Base-by-base conservation (phyloP, 208 protist species). In the Naegleria lovaniensis region DNA sequence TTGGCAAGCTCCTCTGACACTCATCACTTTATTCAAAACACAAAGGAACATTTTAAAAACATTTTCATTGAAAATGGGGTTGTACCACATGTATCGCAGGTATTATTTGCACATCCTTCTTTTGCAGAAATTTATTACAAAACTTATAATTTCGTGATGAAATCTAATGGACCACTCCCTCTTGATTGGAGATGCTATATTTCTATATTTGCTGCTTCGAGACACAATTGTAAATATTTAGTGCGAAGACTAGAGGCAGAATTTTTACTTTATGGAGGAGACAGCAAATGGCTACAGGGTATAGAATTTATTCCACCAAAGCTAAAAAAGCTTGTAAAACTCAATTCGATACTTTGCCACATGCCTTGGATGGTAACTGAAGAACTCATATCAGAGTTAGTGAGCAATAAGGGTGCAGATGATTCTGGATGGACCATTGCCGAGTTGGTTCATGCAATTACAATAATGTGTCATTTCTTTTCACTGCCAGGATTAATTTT, bases 241-340 rank as follows among this genome's bases (percentile, higher is more conserved):
- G 29, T 87, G 16, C 29, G 55, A 43, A 55, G 55, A 41, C 55
- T 59, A 43, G 89, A 90, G 41, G 11, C 3, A 6, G 89, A 90
- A 87, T 90, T 90, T 67, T 90, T 90, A 83, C 5, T 33, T 43
- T 67, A 85, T 40, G 89, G 89, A 83, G 89, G 89, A 40, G 55
- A 90, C 79, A 3, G 1, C 5, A 13, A 52, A 16, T 90, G 89
- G 89, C 39, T 90, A 19, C 3, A 83, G 15, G 83, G 83, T n/a
- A 83, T 90, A 3, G 38, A 87, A 40, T 75, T 51, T 41, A 25
- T 83, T 41, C 89, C 89, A 25, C 0, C n/a, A 19, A 90, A 90
- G 29, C 6, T 90, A 25, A 22, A 75, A 67, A 87, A 40, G 7
- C 7, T 90, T 25, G 36, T 90, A 0, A 40, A 90, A 25, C 83